Conservation (phyloP, 176 grass and related monocot genomes). For the Dendrocalamus sinicus region DNA sequence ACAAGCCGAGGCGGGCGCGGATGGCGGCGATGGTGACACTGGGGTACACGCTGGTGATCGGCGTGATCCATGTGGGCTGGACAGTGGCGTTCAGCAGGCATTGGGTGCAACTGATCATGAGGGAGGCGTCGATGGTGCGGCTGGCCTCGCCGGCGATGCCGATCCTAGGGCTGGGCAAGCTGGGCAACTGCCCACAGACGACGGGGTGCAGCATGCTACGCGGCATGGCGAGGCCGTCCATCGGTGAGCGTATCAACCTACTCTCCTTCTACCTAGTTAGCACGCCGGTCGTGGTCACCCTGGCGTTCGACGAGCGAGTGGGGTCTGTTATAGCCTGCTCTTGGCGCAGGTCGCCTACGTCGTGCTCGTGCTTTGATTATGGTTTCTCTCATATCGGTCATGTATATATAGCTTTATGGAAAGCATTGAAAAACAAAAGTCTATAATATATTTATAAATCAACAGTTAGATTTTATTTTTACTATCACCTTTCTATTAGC, state of each 20-base stretch:
- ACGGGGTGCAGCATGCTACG: constrained; percentile 93
- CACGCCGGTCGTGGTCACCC: constrained; percentile 70
- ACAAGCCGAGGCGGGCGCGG: constrained; percentile 64
- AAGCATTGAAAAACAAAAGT: too few relatives aligned
- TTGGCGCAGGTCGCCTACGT: constrained; percentile 79
- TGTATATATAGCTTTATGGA: too few relatives aligned
- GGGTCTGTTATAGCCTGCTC: constrained; percentile 88
- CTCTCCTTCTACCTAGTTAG: constrained; percentile 93
- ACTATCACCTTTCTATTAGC: too few relatives aligned
- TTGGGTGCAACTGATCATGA: constrained; percentile 75
- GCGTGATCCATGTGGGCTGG: constrained; percentile 66
- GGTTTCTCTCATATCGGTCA: too few relatives aligned
- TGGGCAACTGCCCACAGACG: constrained; percentile 95
- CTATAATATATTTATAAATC: too few relatives aligned
- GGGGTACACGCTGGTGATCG: constrained; percentile 59
- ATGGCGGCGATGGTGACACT: constrained; percentile 88
- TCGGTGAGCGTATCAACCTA: constrained; percentile 86
- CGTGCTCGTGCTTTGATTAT: constrained; percentile 50
- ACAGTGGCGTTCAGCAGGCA: constrained; percentile 55
- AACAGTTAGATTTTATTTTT: too few relatives aligned
- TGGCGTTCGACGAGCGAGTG: constrained; percentile 55
- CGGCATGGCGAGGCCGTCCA: constrained; percentile 68
- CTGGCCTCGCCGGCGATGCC: constrained; percentile 80
- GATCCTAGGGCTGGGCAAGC: constrained; percentile 76
- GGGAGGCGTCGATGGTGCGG: constrained; percentile 50